Base-by-base conservation (phyloP, 1,284 basidiomycete genomes). In the Cryptococcus jaspeensis region DNA sequence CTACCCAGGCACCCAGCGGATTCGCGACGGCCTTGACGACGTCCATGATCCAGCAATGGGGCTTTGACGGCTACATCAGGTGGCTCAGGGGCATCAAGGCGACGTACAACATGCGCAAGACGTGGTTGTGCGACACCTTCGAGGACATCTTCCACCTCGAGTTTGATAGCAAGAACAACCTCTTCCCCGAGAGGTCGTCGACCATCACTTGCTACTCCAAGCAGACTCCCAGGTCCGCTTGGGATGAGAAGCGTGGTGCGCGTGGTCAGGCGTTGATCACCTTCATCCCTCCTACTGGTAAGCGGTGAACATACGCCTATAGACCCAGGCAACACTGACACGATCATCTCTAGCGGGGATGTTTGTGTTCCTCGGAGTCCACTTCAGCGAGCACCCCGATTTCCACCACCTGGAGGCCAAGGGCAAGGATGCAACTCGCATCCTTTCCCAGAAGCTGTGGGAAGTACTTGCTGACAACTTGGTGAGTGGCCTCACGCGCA, bases 1-100 rank as follows among this genome's bases (percentile, higher is more conserved):
- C 82, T 15, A 85, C 87, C 0, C 88, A 89, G 69, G 83, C 83
- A 0, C 87, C 89, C 2, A 86, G 84, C 58, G 89, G 89, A 2
- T 87, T 91, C 62, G 81, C 82, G 42, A 70, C 72, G 4, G 82
- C 85, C 1, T 67, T 91, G 43, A 80, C 90, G 4, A 79, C 84
- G 1, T 80, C 84, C 48, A 79, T 89, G 15, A 71, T 92, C 23
- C 81, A 83, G 47, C 76, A 78, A 43, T 92, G 88, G 88, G 81
- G 84, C 35, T 74, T 79, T 57, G 81, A 85, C 6, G 88, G 88
- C 1, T 91, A 87, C 72, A 77, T 89, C 44, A 82, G 87, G 37
- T 92, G 90, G 90, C 78, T 91, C 39, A 81, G 84, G 46, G 85
- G 84, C 72, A 69, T 79, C 61, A 76, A 78, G 62, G 73, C 76